phyloP scores from a whole-genome alignment of 2,329 filamentous ascomycete genomes.

The Pseudogymnoascus sp. region DNA sequence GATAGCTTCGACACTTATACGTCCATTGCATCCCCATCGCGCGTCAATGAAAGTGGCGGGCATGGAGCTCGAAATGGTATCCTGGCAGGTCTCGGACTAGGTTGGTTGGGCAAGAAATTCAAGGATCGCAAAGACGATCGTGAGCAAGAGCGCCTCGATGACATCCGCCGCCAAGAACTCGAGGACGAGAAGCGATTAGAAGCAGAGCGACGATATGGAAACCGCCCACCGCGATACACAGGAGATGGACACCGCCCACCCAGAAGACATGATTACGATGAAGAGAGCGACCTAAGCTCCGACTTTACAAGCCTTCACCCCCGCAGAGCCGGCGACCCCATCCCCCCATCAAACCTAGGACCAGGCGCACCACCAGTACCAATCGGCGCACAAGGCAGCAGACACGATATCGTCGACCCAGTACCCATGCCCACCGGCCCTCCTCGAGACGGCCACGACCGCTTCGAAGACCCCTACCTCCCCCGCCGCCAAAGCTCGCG shows the following conservation, averaged over 20 bases:
- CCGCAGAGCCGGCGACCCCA: constrained; percentile 28
- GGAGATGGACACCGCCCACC: constrained; percentile 57
- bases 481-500: not conserved
- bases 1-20: constrained; percentile 50
- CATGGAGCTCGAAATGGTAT: constrained; percentile 38
- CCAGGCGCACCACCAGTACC: constrained; percentile 21
- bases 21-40: constrained; percentile 52
- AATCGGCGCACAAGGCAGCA: constrained; percentile 27
- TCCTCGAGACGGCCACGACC: constrained; percentile 39
- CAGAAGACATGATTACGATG: constrained; percentile 29
- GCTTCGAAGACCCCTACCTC: constrained; percentile 31
- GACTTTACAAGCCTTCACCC: constrained; percentile 26
- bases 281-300: constrained; percentile 22
- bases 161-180: constrained; percentile 41
- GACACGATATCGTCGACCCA: constrained; percentile 31
- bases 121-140: constrained; percentile 49
- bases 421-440: constrained; percentile 50
- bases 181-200: constrained; percentile 49
- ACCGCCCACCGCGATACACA: constrained; percentile 57
- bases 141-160: constrained; percentile 40
- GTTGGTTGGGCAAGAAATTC: constrained; percentile 61
- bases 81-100: constrained; percentile 56
- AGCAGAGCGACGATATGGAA: constrained; percentile 44
- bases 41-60: constrained; percentile 41
- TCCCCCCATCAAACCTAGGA: not conserved